These are phyloP conservation scores for Chara braunii DNA, from an alignment of 139 green algal species.

Conservation along the genomic window DNA sequence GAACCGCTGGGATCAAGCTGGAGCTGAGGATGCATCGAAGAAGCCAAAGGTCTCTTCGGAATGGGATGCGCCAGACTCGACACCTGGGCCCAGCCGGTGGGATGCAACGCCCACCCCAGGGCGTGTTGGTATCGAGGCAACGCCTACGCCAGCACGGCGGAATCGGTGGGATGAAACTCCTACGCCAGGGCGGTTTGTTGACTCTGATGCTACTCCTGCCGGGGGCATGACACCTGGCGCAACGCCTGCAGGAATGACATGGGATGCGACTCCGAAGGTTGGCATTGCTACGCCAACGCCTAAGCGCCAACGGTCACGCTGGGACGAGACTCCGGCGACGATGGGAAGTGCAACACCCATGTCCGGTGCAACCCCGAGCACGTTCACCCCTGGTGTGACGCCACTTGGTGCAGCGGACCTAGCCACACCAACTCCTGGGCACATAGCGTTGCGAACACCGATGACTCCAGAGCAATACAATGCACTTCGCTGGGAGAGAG, in stretches of 20 bases:
- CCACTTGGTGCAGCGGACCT: conserved; percentile 55
- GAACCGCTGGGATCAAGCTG: conserved; percentile 78
- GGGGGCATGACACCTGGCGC: conserved; percentile 49
- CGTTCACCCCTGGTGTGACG: conserved; percentile 25
- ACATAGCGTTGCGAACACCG: conserved; percentile 39
- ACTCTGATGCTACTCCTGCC: conserved; percentile 33
- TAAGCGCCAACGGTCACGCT: conserved; percentile 55
- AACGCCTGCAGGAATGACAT: conserved; percentile 36
- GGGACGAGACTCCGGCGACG: conserved; percentile 72
- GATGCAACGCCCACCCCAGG: conserved; percentile 58
- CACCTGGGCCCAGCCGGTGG: conserved; percentile 53
- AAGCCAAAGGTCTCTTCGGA: conserved; percentile 58
- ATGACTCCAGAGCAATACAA: conserved; percentile 77
- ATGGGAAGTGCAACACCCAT: conserved; percentile 60
- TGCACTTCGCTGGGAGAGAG: conserved; percentile 60
- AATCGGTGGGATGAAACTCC: conserved; percentile 49
- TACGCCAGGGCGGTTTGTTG: conserved; percentile 15
- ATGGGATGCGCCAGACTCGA: conserved; percentile 62
- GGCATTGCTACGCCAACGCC: conserved; percentile 29
- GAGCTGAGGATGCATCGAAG: conserved; percentile 18
- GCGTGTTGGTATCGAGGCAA: conserved; percentile 36
- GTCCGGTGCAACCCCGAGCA: neutral
- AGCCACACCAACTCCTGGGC: conserved; percentile 53
- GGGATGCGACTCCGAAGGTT: conserved; percentile 40
- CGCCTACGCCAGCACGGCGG: conserved; percentile 37